These are phyloP conservation scores for Phytophthora gonapodyides DNA, from an alignment of 352 stramenopile genomes.

Conservation along the genomic window DNA sequence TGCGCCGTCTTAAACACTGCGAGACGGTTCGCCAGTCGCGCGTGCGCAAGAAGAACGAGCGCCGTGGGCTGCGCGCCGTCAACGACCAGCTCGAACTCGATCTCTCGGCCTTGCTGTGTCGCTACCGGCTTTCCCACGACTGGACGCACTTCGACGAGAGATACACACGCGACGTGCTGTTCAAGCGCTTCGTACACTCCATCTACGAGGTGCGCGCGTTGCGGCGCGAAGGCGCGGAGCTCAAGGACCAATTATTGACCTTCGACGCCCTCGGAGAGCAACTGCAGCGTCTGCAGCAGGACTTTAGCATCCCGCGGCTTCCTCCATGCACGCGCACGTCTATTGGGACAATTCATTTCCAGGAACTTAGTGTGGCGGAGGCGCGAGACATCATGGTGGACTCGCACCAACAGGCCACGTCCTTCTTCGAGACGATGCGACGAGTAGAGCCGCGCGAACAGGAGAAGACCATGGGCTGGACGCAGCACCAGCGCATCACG, in stretches of 20 bases:
- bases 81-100: conserved; percentile 63
- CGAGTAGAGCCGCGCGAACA: conserved; percentile 24
- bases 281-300: conserved; percentile 63
- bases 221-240: conserved; percentile 44
- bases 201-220: conserved; percentile 74
- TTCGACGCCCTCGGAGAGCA: conserved; percentile 76
- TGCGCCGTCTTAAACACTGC: conserved; percentile 78
- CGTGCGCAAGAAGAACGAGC: conserved; percentile 76
- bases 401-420: conserved; percentile 68
- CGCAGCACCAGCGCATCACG: conserved; percentile 72
- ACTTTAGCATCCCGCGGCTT: conserved; percentile 58
- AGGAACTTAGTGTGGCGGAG: conserved; percentile 48
- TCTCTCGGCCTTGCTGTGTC: conserved; percentile 40
- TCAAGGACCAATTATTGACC: conserved; percentile 58
- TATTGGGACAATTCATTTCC: conserved; percentile 69
- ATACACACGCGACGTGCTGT: conserved; percentile 47
- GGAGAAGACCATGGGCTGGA: conserved; percentile 84
- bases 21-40: conserved; percentile 80
- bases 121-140: conserved; percentile 46
- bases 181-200: conserved; percentile 74
- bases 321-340: conserved; percentile 37
- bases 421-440: conserved; percentile 71
- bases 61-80: conserved; percentile 57
- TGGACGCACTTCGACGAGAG: conserved; percentile 63
- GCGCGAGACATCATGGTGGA: conserved; percentile 72